A percentile compares a stretch with the other conserved stretches of the same genome.
phyloP scores from a whole-genome alignment of 805 yeast species.

The Candida awuae region DNA sequence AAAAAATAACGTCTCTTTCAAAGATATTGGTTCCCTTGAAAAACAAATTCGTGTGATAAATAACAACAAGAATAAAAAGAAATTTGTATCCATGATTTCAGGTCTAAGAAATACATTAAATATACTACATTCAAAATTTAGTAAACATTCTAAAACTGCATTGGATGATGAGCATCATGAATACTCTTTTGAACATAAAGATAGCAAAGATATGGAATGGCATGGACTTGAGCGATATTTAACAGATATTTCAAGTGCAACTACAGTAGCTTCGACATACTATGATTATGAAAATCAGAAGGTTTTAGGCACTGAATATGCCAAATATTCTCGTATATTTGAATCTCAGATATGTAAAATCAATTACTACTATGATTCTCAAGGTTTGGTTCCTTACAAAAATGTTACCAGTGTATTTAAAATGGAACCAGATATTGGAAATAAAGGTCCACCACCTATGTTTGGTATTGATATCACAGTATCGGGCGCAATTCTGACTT shows the following conservation, averaged over 20 bases:
- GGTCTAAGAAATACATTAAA: slow-evolving; percentile 5
- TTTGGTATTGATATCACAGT: slow-evolving; percentile 55
- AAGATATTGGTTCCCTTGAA: slow-evolving; percentile 19
- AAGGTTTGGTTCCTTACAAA: slow-evolving; percentile 50
- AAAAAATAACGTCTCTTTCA: slow-evolving; percentile 64
- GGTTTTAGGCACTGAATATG: slow-evolving; percentile 61
- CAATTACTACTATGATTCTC: slow-evolving; percentile 60
- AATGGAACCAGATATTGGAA: slow-evolving; percentile 50
- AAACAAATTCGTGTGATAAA: slow-evolving; percentile 1
- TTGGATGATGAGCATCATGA: too few species aligned
- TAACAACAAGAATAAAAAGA: slow-evolving; percentile 2
- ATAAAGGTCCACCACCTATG: slow-evolving; percentile 49
- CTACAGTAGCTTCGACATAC: slow-evolving; percentile 7
- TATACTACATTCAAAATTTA: not conserved
- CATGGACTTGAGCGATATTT: slow-evolving; percentile 67
- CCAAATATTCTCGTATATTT: slow-evolving; percentile 62
- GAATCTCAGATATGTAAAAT: slow-evolving; percentile 51
- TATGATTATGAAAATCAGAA: slow-evolving; percentile 18
- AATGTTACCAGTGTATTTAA: slow-evolving; percentile 25
- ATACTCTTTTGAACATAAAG: not conserved
- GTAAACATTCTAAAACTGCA: too few species aligned
- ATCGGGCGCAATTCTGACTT: slow-evolving; percentile 58
- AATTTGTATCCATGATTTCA: slow-evolving; percentile 3
- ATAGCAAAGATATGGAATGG: slow-evolving; percentile 42
- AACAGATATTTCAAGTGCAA: slow-evolving; percentile 13